Conservation (phyloP, 2,329 filamentous ascomycete species). For the Pseudogymnoascus pannorum region DNA sequence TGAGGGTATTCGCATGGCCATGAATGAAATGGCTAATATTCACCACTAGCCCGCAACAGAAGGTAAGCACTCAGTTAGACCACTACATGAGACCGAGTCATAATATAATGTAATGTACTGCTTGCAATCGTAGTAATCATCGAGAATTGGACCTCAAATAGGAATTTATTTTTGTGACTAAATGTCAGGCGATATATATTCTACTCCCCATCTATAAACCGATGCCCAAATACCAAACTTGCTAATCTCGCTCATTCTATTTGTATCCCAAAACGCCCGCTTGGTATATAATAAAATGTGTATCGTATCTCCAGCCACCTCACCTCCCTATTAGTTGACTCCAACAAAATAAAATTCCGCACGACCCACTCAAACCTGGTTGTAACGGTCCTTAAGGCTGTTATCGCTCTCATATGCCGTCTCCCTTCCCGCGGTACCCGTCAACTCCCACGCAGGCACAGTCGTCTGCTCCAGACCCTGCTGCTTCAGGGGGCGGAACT, state of each 20-base stretch:
- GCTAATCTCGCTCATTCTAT: not conserved
- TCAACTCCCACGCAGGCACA: not conserved
- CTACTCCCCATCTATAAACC: not conserved
- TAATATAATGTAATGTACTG: too few relatives aligned
- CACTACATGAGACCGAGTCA: too few relatives aligned
- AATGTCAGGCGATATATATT: not conserved
- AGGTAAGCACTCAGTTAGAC: too few relatives aligned
- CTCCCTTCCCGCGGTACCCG: not conserved
- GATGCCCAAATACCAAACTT: not conserved
- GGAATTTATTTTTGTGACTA: not conserved
- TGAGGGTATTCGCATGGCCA: too few relatives aligned
- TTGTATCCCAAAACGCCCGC: not conserved
- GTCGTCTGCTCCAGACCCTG: not conserved
- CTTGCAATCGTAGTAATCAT: too few relatives aligned
- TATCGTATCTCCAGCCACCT: not conserved
- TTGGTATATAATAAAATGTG: not conserved
- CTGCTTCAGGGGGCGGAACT: not conserved
- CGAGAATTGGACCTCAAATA: not conserved
- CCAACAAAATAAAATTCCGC: not conserved
- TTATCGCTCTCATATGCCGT: not conserved
- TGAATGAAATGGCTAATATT: too few relatives aligned
- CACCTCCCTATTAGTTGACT: not conserved
- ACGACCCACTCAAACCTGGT: not conserved
- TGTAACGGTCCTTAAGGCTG: not conserved
- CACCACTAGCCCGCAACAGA: too few relatives aligned